Evolutionary conservation across 2,329 filamentous ascomycete genomes (phyloP).

Genomic region (Alternaria gansuensis): DNA sequence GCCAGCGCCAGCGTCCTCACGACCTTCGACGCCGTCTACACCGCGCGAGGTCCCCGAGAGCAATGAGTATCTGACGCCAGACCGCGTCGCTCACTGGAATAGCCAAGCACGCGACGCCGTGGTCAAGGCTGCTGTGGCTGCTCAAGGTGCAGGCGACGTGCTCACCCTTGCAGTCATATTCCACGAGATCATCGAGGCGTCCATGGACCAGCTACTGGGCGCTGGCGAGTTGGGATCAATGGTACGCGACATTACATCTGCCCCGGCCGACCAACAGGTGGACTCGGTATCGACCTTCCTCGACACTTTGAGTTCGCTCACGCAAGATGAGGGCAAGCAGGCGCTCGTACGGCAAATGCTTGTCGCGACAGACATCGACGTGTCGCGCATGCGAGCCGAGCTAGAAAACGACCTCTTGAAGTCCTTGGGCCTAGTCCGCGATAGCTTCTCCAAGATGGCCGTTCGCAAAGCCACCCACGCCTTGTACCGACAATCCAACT

Average conservation of each 20-base stretch:
- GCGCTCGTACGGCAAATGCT: conserved; percentile 72
- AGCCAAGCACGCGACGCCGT: conserved; percentile 72
- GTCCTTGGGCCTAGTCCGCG: conserved; percentile 79
- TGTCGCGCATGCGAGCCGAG: conserved; percentile 76
- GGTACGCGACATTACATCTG: conserved; percentile 76
- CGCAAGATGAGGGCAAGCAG: conserved; percentile 72
- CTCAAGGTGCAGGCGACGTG: conserved; percentile 72
- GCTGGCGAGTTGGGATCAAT: conserved; percentile 74
- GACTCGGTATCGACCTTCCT: conserved; percentile 72
- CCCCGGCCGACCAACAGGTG: conserved; percentile 58
- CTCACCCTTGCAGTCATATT: conserved; percentile 76
- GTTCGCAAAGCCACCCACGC: conserved; percentile 92
- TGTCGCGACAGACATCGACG: conserved; percentile 74
- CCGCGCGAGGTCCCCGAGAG: conserved; percentile 60
- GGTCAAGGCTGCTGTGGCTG: conserved; percentile 70
- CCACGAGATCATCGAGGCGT: conserved; percentile 83
- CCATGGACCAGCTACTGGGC: conserved; percentile 73
- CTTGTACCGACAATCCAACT: conserved; percentile 94
- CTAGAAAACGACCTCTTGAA: conserved; percentile 82
- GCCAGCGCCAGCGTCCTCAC: conserved; percentile 26
- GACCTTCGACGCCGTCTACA: conserved; percentile 47
- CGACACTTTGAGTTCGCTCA: conserved; percentile 81
- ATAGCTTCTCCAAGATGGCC: conserved; percentile 82
- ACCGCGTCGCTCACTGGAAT: conserved; percentile 73
- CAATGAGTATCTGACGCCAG: conserved; percentile 79